A percentile compares a stretch with the other conserved stretches of the same genome.
phyloP scores from a whole-genome alignment of 2,329 filamentous ascomycete species.

The Epichloe baconii region DNA sequence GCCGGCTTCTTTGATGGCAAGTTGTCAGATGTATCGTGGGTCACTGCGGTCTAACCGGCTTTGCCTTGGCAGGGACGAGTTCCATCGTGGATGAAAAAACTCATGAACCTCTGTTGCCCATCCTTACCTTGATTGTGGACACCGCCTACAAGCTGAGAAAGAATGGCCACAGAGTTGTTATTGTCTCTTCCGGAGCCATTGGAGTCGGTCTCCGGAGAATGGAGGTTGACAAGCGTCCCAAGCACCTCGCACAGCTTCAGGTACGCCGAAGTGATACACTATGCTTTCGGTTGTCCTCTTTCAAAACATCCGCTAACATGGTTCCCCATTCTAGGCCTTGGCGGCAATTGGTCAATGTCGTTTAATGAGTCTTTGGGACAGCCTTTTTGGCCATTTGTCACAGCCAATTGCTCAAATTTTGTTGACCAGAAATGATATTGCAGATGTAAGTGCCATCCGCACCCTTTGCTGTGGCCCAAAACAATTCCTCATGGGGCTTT shows the following conservation, averaged over 20 bases:
- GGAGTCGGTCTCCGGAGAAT: constrained; percentile 85
- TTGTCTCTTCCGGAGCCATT: constrained; percentile 95
- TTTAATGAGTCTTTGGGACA: constrained; percentile 91
- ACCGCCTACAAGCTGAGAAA: constrained; percentile 77
- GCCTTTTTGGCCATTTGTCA: constrained; percentile 71
- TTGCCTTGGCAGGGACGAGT: constrained; percentile 59
- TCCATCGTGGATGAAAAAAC: constrained; percentile 97
- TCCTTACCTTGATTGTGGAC: constrained; percentile 84
- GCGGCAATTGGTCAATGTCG: constrained; percentile 94
- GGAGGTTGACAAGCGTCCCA: constrained; percentile 76
- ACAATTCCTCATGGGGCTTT: not conserved
- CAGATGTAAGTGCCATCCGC: constrained; percentile 49
- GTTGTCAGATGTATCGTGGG: not conserved
- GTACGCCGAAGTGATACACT: constrained; percentile 23
- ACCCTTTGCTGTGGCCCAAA: too few relatives aligned
- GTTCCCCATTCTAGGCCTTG: constrained; percentile 45
- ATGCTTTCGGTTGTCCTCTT: not conserved
- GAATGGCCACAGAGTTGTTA: constrained; percentile 86
- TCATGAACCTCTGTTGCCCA: constrained; percentile 84
- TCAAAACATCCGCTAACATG: not conserved
- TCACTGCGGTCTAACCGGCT: not conserved
- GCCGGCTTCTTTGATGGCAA: not conserved
- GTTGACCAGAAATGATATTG: constrained; percentile 89
- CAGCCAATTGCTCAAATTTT: constrained; percentile 93
- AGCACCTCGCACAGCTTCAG: constrained; percentile 80